Evolutionary conservation across 2,329 filamentous ascomycete species (phyloP), one percentile per base, ranked within the genome.

Genomic region (Exophiala xenobiotica): DNA sequence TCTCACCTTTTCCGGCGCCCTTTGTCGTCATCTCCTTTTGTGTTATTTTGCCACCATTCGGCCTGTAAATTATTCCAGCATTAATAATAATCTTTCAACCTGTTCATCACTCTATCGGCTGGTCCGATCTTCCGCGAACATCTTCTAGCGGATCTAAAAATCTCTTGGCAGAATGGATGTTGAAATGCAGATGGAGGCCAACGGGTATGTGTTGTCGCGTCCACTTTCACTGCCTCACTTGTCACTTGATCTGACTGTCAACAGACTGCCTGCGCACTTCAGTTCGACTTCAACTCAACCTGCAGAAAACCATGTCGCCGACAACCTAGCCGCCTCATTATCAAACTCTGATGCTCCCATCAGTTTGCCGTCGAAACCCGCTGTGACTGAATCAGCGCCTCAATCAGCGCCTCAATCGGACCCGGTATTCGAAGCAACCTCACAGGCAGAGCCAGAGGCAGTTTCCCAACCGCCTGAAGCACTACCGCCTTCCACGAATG

Each of bases 151-250:
- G 12, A 35, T 22, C 23, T 39, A 38, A 12, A 27, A 47, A 46
- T 18, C 20, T 53, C 44, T 56, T 54, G 42, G 37, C 52, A 57
- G 44, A 22, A 62, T 62, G 60, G 58, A 62, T 37, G 58, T 62
- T 20, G 58, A 62, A 46, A 54, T 57, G 51, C 56, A 59, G 44
- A 52, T 61, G 46, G 58, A 61, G 53, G 48, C 60, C 27, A 56
- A 59, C 35, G 58, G 60, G 60, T 62, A 51, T 47, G 58, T 55
- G 11, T 14, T 19, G 24, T 54, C 51, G 27, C 42, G 26, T 12
- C 37, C 46, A 4, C 16, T 39, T 26, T 4, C 6, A 18, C 9
- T 27, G 14, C 19, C n/a, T 39, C 23, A 29, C 14, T 24, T 16
- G 12, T 42, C 23, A 22, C 37, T 22, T 50, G 14, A 46, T 52